Percentiles rank a stretch among this genome's conserved stretches.
Evolutionary conservation across 2,329 filamentous ascomycete species (phyloP).

Genomic region (Annulohypoxylon truncatum): DNA sequence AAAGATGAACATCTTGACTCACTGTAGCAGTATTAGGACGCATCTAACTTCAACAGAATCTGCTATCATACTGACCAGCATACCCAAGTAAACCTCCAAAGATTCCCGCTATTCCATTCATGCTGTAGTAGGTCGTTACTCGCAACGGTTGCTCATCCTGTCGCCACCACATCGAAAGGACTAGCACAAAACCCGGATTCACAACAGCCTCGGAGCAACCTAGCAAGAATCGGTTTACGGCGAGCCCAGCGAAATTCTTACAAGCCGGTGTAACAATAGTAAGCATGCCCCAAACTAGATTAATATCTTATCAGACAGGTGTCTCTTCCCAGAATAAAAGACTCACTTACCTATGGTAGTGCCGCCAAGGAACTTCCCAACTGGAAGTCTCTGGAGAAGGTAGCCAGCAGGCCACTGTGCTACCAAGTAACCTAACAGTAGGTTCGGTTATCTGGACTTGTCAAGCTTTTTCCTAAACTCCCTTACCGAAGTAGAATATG

Average conservation of each 20-base stretch:
- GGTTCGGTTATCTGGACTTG: neutral
- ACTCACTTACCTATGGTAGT: slow-evolving; percentile 37
- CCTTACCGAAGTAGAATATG: slow-evolving; percentile 47
- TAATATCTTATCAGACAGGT: slow-evolving; percentile 14
- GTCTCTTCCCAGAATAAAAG: neutral
- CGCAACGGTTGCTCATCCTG: slow-evolving; percentile 46
- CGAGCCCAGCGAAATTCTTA: slow-evolving; percentile 45
- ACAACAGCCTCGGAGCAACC: slow-evolving; percentile 47
- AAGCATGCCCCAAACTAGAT: slow-evolving; percentile 48
- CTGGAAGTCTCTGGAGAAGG: slow-evolving; percentile 44
- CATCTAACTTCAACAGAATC: neutral
- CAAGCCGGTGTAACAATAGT: slow-evolving; percentile 47
- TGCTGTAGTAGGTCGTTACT: slow-evolving; percentile 45
- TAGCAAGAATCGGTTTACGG: slow-evolving; percentile 46
- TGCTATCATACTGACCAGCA: slow-evolving; percentile 31
- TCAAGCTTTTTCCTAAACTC: neutral
- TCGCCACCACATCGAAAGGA: slow-evolving; percentile 46
- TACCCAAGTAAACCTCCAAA: slow-evolving; percentile 48
- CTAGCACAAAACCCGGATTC: slow-evolving; percentile 46
- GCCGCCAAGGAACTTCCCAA: slow-evolving; percentile 45
- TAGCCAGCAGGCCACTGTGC: slow-evolving; percentile 47
- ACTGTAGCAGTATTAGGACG: slow-evolving; percentile 24
- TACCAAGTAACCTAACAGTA: slow-evolving; percentile 41
- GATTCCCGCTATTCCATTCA: slow-evolving; percentile 47
- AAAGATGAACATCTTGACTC: neutral